These are phyloP conservation scores for Byssothecium circinans DNA, from an alignment of 2,329 filamentous ascomycete genomes.

Conservation along the genomic window DNA sequence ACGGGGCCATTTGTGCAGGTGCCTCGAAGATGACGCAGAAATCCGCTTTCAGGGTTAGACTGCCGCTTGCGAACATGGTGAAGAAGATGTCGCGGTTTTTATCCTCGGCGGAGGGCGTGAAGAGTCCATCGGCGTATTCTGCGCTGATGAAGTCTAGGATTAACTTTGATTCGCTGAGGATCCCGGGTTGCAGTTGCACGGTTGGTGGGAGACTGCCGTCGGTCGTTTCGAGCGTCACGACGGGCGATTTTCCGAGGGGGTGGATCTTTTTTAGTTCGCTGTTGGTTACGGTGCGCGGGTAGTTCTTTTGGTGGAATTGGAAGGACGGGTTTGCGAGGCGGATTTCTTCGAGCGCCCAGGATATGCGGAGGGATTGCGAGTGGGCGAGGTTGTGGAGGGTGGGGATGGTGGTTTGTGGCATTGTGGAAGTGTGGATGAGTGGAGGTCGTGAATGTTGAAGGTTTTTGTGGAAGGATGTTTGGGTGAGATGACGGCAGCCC, in stretches of 20 bases:
- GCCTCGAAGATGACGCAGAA: slow-evolving; percentile 24
- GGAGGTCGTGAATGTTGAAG: too few species aligned
- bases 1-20: slow-evolving; percentile 17
- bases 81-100: slow-evolving; percentile 23
- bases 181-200: slow-evolving; percentile 9
- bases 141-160: slow-evolving; percentile 31
- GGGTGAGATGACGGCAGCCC: too few species aligned
- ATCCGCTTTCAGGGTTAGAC: slow-evolving; percentile 14
- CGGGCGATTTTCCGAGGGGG: slow-evolving; percentile 30
- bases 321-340: slow-evolving; percentile 12
- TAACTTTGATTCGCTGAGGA: slow-evolving; percentile 27
- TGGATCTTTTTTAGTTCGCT: slow-evolving; percentile 17
- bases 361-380: slow-evolving; percentile 6
- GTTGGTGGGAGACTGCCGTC: slow-evolving; percentile 6
- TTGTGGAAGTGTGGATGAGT: background rate
- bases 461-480: too few species aligned
- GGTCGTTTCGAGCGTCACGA: slow-evolving; percentile 17
- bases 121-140: slow-evolving; percentile 21
- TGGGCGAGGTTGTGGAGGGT: slow-evolving; percentile 8
- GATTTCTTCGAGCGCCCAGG: slow-evolving; percentile 23
- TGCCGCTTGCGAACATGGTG: slow-evolving; percentile 23
- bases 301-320: slow-evolving; percentile 24
- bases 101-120: slow-evolving; percentile 19
- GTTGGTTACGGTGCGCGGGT: slow-evolving; percentile 16
- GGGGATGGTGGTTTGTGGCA: slow-evolving; percentile 7